phyloP scores from a whole-genome alignment of 331 rosid genomes.

The Quercus phellos region DNA sequence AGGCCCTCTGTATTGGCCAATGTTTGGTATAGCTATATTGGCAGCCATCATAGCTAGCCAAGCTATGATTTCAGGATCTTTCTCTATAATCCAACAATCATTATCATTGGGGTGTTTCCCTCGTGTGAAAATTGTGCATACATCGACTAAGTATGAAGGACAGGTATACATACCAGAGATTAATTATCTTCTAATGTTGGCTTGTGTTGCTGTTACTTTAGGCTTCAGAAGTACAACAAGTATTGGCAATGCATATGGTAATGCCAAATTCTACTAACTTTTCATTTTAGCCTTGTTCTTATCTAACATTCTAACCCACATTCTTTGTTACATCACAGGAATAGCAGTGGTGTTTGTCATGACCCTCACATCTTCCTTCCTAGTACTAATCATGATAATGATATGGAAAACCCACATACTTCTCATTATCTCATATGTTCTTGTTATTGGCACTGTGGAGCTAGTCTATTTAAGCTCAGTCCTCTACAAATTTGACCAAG shows the following conservation, averaged over 20 bases:
- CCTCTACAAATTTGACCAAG: constrained; percentile 64
- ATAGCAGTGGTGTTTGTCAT: constrained; percentile 78
- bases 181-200: constrained; percentile 65
- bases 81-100: constrained; percentile 71
- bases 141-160: constrained; percentile 66
- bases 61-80: constrained; percentile 71
- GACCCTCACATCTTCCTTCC: constrained; percentile 55
- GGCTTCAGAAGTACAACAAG: constrained; percentile 43
- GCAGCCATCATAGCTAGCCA: constrained; percentile 79
- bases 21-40: constrained; percentile 61
- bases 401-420: constrained; percentile 68
- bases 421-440: constrained; percentile 32
- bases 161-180: constrained; percentile 69
- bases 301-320: too few species aligned
- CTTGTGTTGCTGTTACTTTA: constrained; percentile 56
- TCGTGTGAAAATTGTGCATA: constrained; percentile 62
- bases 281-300: too few species aligned
- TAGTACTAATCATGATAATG: constrained; percentile 62
- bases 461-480: constrained; percentile 59
- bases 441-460: constrained; percentile 50
- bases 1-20: constrained; percentile 63
- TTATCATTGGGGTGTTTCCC: constrained; percentile 73
- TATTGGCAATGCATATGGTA: constrained; percentile 80
- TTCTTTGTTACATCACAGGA: constrained; percentile 29
- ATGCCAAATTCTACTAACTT: too few species aligned